A percentile compares a stretch with the other conserved stretches of the same genome.
Evolutionary conservation across 2,329 filamentous ascomycete genomes (phyloP).

Genomic region (Fusarium beomiforme): DNA sequence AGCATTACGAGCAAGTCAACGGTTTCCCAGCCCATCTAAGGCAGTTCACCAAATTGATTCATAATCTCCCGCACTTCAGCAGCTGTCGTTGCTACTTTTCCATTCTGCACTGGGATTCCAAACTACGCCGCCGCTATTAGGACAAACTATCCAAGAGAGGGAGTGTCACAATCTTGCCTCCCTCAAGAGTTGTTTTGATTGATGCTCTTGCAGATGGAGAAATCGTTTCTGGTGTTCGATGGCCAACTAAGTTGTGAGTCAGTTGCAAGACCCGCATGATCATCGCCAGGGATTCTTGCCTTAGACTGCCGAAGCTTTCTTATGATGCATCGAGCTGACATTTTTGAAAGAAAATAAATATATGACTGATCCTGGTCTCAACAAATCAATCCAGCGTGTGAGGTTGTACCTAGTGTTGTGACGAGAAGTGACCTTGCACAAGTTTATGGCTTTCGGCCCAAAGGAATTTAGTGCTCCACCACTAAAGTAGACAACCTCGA

Average conservation of each 20-base stretch:
- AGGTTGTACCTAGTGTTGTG: fast-evolving
- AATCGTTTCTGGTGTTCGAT: background rate
- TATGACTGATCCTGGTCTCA: background rate
- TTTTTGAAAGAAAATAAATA: background rate
- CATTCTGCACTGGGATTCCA: background rate
- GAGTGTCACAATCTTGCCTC: background rate
- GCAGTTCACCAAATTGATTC: background rate
- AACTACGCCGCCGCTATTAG: too few species aligned
- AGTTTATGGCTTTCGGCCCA: too few species aligned
- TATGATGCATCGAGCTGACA: background rate
- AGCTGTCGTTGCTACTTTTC: background rate
- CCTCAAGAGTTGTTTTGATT: background rate
- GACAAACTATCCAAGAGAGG: background rate
- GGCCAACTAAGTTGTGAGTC: background rate
- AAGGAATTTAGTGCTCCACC: too few species aligned
- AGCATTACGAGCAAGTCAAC: too few species aligned
- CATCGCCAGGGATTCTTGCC: background rate
- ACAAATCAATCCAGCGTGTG: background rate
- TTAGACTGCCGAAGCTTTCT: background rate
- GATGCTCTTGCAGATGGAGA: background rate
- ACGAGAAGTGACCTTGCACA: fast-evolving
- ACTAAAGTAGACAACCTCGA: too few species aligned
- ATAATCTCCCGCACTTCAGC: background rate
- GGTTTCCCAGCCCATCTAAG: too few species aligned
- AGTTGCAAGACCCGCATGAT: fast-evolving